Evolutionary conservation across 306 rosid genomes (phyloP), one percentile per base, ranked within the genome.

Genomic region (Pueraria montana): DNA sequence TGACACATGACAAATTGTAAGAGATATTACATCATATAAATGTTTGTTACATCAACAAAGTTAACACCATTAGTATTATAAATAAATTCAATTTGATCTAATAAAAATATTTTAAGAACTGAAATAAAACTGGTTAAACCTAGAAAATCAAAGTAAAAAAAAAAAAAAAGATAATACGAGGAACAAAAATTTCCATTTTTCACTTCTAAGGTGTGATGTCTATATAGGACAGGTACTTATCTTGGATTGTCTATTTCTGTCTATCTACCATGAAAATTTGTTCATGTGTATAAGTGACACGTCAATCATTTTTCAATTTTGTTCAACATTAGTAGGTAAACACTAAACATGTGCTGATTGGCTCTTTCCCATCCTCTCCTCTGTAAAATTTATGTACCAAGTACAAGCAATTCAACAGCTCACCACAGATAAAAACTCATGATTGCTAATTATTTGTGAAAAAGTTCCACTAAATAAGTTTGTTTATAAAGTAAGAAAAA

Each of bases 131-230:
- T n/a, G n/a, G n/a, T n/a, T n/a, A n/a, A n/a, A n/a, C n/a, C n/a
- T n/a, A n/a, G n/a, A n/a, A n/a, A n/a, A n/a, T n/a, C n/a, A n/a
- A n/a, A n/a, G n/a, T n/a, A n/a, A n/a, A n/a, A n/a, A n/a, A n/a
- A n/a, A n/a, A n/a, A n/a, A n/a, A n/a, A n/a, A n/a, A n/a, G n/a
- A n/a, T n/a, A n/a, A n/a, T n/a, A n/a, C n/a, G n/a, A n/a, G n/a
- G n/a, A n/a, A n/a, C n/a, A n/a, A n/a, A n/a, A n/a, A n/a, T n/a
- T 71, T 80, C 32, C 76, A 6, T 27, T 45, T 74, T 50, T 1
- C 11, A 23, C 18, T 72, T 74, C 69, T 50, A 21, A 62, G 81
- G 67, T 82, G 70, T 65, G 40, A 48, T 82, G 76, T 82, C 80
- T 26, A 24, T 27, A 26, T 74, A 65, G 8, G 24, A 16, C 17